These are phyloP conservation scores for Diaporthe aspalathi DNA, from an alignment of 2,329 filamentous ascomycete species.

Conservation along the genomic window DNA sequence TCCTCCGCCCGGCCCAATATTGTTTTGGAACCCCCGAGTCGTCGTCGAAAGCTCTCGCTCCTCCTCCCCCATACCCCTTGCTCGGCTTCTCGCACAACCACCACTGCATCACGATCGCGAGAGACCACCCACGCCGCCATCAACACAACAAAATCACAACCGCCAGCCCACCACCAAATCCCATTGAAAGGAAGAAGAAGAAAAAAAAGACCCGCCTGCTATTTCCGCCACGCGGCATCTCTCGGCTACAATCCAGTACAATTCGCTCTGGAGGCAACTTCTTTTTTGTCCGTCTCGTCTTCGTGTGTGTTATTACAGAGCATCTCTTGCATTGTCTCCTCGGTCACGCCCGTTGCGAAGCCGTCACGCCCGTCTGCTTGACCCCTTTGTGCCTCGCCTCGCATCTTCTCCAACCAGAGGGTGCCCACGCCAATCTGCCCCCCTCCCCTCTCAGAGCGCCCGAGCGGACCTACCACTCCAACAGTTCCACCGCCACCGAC, in stretches of 20 bases:
- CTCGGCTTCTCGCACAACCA: conserved; percentile 11
- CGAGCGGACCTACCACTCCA: conserved; percentile 15
- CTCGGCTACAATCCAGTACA: conserved; percentile 39
- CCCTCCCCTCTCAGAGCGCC: conserved; percentile 28
- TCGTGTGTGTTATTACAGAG: conserved; percentile 37
- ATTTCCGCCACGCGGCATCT: conserved; percentile 41
- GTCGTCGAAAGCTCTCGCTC: conserved; percentile 23
- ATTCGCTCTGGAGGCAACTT: conserved; percentile 37
- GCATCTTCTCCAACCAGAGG: conserved; percentile 33
- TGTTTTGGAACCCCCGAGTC: conserved; percentile 31
- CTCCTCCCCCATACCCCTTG: conserved; percentile 19
- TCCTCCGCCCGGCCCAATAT: conserved; percentile 22
- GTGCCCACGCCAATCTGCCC: conserved; percentile 33
- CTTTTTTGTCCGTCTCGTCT: conserved; percentile 38
- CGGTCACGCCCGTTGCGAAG: conserved; percentile 19
- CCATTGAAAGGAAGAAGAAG: no score
- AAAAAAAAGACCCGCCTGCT: background rate
- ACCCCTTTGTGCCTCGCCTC: conserved; percentile 36
- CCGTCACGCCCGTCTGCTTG: conserved; percentile 33
- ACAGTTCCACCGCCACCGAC: conserved; percentile 31
- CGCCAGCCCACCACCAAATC: background rate
- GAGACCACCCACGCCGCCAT: conserved; percentile 30
- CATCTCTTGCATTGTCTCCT: conserved; percentile 34
- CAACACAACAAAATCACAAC: conserved; percentile 38
- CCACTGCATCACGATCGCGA: conserved; percentile 11